These are phyloP conservation scores for Aquilaria agallochum DNA, from an alignment of 441 rosid species.

Conservation along the genomic window DNA sequence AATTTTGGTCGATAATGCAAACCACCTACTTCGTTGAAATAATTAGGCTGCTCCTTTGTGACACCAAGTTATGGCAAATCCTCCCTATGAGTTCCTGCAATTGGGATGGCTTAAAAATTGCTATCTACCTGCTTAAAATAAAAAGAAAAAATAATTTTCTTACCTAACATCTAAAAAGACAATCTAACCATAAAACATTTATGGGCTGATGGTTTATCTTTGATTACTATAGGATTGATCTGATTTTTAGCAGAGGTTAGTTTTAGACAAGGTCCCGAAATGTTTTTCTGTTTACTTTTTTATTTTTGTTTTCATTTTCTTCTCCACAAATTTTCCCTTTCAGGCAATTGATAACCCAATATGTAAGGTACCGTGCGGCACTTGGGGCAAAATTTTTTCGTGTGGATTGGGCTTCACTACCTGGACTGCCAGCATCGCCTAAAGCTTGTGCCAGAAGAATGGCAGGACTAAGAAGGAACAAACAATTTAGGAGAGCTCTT, in stretches of 20 bases:
- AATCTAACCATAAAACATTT: too few species aligned
- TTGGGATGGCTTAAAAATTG: too few species aligned
- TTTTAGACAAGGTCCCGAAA: slow-evolving; percentile 5
- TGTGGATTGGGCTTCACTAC: slow-evolving; percentile 68
- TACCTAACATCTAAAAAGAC: too few species aligned
- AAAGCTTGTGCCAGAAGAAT: slow-evolving; percentile 68
- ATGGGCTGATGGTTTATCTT: slow-evolving; percentile 12
- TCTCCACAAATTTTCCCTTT: slow-evolving; percentile 24
- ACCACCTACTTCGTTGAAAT: too few species aligned
- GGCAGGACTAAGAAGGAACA: slow-evolving; percentile 48
- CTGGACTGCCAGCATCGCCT: slow-evolving; percentile 72
- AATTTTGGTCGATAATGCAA: too few species aligned
- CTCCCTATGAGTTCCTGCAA: too few species aligned
- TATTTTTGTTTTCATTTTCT: slow-evolving; percentile 6
- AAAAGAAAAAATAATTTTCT: too few species aligned
- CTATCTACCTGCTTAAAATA: too few species aligned
- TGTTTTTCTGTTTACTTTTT: not conserved
- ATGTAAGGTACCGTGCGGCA: slow-evolving; percentile 68
- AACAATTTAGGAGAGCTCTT: slow-evolving; percentile 62
- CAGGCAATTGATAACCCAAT: slow-evolving; percentile 84
- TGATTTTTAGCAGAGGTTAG: not conserved
- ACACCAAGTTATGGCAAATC: too few species aligned
- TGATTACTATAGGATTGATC: slow-evolving; percentile 10
- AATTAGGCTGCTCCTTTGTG: too few species aligned
- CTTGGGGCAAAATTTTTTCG: slow-evolving; percentile 87